Evolutionary conservation across 2,329 filamentous ascomycete genomes (phyloP).

Genomic region (Claviceps sp.): DNA sequence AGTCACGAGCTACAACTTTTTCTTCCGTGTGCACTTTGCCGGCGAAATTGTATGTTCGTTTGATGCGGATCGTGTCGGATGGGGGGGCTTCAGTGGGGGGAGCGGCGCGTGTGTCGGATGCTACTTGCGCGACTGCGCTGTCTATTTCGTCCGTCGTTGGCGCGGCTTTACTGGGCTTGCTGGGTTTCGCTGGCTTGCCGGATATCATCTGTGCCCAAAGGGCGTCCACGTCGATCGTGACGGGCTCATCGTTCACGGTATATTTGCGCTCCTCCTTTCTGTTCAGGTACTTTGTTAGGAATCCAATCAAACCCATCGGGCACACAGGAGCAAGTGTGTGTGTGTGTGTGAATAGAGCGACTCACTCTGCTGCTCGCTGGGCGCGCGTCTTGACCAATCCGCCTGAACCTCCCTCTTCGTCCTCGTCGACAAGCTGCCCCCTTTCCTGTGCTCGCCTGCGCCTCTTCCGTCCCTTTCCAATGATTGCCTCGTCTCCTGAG

Average conservation of each 20-base stretch:
- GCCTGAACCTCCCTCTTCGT: conserved; percentile 43
- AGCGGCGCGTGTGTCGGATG: conserved; percentile 9
- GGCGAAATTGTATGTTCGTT: conserved; percentile 62
- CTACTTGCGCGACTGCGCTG: conserved; percentile 10
- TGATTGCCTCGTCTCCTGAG: conserved; percentile 60
- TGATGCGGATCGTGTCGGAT: conserved; percentile 45
- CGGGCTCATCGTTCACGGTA: conserved; percentile 38
- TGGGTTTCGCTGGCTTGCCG: conserved; percentile 13
- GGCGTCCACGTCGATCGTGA: conserved; percentile 59
- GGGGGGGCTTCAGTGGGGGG: neutral
- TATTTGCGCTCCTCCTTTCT: conserved; percentile 46
- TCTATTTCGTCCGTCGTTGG: conserved; percentile 3
- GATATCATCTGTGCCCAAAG: conserved; percentile 55
- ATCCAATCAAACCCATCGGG: neutral
- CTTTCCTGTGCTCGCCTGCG: conserved; percentile 31
- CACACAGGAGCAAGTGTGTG: neutral
- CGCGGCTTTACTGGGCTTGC: neutral
- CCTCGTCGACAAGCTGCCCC: conserved; percentile 25
- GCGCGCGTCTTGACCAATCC: conserved; percentile 60
- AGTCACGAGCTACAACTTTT: conserved; percentile 51
- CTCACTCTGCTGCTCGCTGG: conserved; percentile 52
- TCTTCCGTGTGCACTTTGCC: conserved; percentile 60
- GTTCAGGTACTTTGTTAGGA: neutral
- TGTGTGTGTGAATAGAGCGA: neutral
- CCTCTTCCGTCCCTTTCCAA: conserved; percentile 46